Conservation (phyloP, 441 rosid species). For the Populus hybrid region DNA sequence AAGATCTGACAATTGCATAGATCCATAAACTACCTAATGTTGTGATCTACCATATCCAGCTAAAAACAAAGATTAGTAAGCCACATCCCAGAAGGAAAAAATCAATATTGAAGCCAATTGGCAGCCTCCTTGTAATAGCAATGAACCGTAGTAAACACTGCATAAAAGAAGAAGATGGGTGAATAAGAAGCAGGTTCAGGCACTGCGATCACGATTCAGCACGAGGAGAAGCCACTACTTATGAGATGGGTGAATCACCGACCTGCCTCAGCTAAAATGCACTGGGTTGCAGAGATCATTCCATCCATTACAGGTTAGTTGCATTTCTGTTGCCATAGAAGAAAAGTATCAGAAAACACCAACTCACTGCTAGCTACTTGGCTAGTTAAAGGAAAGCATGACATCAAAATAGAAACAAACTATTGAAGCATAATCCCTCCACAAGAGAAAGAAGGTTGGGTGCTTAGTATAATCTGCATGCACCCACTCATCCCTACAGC, state of each 20-base stretch:
- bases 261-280: conserved; percentile 3
- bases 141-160: neutral
- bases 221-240: neutral
- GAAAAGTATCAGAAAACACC: conserved; percentile 2
- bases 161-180: neutral
- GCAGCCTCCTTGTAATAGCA: neutral
- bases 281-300: neutral
- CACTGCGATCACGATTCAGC: neutral
- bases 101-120: no score
- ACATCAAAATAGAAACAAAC: neutral
- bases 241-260: neutral
- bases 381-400: neutral
- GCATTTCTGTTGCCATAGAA: neutral
- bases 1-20: neutral
- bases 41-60: neutral
- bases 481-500: neutral
- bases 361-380: neutral
- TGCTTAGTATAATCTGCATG: neutral
- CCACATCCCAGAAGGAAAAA: neutral
- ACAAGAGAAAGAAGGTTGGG: neutral
- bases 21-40: neutral
- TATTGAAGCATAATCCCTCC: neutral
- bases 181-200: neutral
- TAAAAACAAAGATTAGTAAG: neutral
- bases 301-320: neutral